Percentiles rank a stretch among this genome's conserved stretches.
Conservation (phyloP, 2,329 filamentous ascomycete species). For the Herpomyces periplanetae region DNA sequence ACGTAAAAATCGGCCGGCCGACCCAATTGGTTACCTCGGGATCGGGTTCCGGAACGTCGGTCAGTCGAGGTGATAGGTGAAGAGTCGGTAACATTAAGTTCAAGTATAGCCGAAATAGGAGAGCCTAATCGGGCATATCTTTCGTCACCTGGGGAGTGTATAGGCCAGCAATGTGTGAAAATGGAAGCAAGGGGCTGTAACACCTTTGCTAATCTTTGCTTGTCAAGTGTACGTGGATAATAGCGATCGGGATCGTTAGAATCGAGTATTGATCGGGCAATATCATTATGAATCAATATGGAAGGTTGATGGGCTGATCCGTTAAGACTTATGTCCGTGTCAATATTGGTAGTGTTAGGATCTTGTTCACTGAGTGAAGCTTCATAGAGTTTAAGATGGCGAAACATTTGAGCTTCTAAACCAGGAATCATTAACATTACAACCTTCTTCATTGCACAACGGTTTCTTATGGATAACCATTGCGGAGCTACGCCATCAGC, state of each 20-base stretch:
- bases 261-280: constrained; percentile 1
- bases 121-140: constrained; percentile 46
- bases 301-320: too few relatives aligned
- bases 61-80: too few relatives aligned
- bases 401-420: constrained; percentile 61
- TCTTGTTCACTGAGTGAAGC: too few relatives aligned
- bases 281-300: constrained; percentile 1
- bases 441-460: constrained; percentile 21
- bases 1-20: too few relatives aligned
- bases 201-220: constrained; percentile 8
- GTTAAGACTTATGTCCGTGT: too few relatives aligned
- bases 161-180: constrained; percentile 59
- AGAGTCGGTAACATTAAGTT: too few relatives aligned
- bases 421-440: constrained; percentile 75
- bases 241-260: constrained; percentile 13
- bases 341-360: too few relatives aligned
- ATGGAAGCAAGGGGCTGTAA: constrained; percentile 29
- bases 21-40: too few relatives aligned
- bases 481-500: constrained; percentile 21
- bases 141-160: constrained; percentile 53
- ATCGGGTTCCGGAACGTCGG: too few relatives aligned
- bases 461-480: constrained; percentile 19
- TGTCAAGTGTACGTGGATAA: constrained; percentile 10
- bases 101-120: constrained; percentile 44
- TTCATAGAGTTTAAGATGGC: too few relatives aligned